Conservation (phyloP, 805 yeast genomes). For the Myxozyma nipponensis region DNA sequence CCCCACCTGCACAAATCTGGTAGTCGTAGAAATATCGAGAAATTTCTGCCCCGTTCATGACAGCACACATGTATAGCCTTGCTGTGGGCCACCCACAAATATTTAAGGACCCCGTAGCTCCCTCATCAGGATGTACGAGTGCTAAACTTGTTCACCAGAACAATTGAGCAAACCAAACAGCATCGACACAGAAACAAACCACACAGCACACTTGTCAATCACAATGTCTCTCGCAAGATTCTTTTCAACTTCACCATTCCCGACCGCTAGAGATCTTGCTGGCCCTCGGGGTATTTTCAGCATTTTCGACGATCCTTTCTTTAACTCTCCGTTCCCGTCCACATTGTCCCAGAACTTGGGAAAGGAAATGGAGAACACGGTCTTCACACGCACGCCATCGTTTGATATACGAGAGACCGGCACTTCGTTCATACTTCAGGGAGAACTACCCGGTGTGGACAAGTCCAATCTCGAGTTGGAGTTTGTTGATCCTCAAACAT, state of each 20-base stretch:
- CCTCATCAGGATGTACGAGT: too few species aligned
- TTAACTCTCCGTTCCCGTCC: slow-evolving; percentile 10
- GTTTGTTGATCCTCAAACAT: slow-evolving; percentile 21
- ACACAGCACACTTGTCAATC: too few species aligned
- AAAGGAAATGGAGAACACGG: slow-evolving; percentile 4
- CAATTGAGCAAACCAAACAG: too few species aligned
- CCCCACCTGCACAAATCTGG: too few species aligned
- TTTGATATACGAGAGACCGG: slow-evolving; percentile 22
- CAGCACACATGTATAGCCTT: too few species aligned
- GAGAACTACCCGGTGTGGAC: slow-evolving; percentile 26
- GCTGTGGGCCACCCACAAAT: neutral
- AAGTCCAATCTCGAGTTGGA: slow-evolving; percentile 17
- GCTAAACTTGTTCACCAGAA: too few species aligned
- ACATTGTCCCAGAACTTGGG: neutral
- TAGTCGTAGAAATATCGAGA: too few species aligned
- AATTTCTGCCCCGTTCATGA: too few species aligned
- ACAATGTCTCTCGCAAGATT: slow-evolving; percentile 23
- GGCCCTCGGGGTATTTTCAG: slow-evolving; percentile 5
- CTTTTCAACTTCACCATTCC: slow-evolving; percentile 8
- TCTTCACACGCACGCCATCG: slow-evolving; percentile 15
- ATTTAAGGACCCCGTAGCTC: neutral
- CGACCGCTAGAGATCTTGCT: slow-evolving; percentile 10
- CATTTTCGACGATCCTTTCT: slow-evolving; percentile 20
- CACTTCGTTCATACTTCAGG: slow-evolving; percentile 13
- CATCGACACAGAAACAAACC: neutral